Evolutionary conservation across 2,329 filamentous ascomycete species (phyloP), one percentile per base, ranked within the genome.

Genomic region (Aspergillus pseudoterreus): DNA sequence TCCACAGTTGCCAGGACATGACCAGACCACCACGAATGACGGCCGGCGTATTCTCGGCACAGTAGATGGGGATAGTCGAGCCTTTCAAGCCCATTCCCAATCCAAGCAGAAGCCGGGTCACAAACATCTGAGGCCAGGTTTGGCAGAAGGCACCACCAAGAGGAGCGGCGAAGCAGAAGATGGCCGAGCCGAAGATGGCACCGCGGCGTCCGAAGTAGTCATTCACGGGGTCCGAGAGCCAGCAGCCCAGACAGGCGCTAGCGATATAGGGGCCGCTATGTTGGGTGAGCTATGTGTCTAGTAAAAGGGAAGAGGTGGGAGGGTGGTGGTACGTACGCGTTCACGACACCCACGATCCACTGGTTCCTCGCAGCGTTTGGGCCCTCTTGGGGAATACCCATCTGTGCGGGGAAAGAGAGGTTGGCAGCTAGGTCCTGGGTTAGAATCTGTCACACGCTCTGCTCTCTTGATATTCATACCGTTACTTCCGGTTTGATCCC

Each of bases 261-360:
- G 77, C 78, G 46, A 84, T 72, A 49, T 84, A 81, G 0, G 79
- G 78, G 38, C 73, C 82, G 11, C 64, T 69, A 38, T 44, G 4
- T 12, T 11, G 15, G 27, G n/a, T 52, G 47, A 56, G 49, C 15
- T 35, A 17, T 27, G 22, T 22, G 11, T 9, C 4, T 4, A 2
- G 30, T 3, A n/a, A 14, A 8, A n/a, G 12, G 12, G 3, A 17
- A 76, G 80, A 15, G 77, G 77, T 44, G n/a, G n/a, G n/a, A n/a
- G n/a, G n/a, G n/a, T 72, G 78, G 19, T 80, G 75, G 55, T 36
- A 61, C 65, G 43, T 54, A 69, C 66, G 73, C 63, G 53, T 90
- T 90, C 55, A 90, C 74, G 2, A 88, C 69, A 42, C 87, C 87
- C n/a, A 88, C 74, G 32, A 88, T 72, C 75, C 81, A 83, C 15